Evolutionary conservation across 257 asterid genomes (phyloP), one percentile per base, ranked within the genome.

Genomic region (Rauvolfia tetraphylla): DNA sequence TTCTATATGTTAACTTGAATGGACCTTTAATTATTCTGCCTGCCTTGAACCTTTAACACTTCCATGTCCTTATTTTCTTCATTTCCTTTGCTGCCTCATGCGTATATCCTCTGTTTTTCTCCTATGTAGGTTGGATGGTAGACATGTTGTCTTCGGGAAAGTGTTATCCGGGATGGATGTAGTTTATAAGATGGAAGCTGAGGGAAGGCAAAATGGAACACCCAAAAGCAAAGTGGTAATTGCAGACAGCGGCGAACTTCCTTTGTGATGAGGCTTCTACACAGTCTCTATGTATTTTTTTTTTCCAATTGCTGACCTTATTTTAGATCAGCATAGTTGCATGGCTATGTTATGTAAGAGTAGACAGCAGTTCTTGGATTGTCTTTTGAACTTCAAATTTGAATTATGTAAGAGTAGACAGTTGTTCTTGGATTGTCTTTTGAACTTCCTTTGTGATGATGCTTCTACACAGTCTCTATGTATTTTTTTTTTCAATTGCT

Each of bases 101-200:
- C 61, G 17, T 54, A 42, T 42, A 44, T 17, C 13, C 5, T 15
- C 58, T n/a, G 17, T 22, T 68, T 29, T 38, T 74, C 70, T 8
- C 33, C 5, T n/a, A 49, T 66, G 46, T 86, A 94, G 98, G 98
- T 83, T 94, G 91, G 96, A 94, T 68, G 98, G 96, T 0, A 88
- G 90, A 29, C 98, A 95, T 74, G 98, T 95, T 20, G 98, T 91
- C 7, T 95, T 92, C 7, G 98, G 98, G 12, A 95, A 95, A 89
- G 98, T 92, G 58, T 83, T 95, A 23, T 88, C 98, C 0, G 98
- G 98, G 65, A 95, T 95, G 98, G 98, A 92, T 34, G 98, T 92
- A 76, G 98, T 92, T 53, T 95, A 95, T 33, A 91, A 91, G 85
- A 33, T 95, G n/a, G 98, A 95, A 84, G 98, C 98, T n/a, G 98